Conservation (phyloP, 345 rosid genomes). For the Acer campestre region DNA sequence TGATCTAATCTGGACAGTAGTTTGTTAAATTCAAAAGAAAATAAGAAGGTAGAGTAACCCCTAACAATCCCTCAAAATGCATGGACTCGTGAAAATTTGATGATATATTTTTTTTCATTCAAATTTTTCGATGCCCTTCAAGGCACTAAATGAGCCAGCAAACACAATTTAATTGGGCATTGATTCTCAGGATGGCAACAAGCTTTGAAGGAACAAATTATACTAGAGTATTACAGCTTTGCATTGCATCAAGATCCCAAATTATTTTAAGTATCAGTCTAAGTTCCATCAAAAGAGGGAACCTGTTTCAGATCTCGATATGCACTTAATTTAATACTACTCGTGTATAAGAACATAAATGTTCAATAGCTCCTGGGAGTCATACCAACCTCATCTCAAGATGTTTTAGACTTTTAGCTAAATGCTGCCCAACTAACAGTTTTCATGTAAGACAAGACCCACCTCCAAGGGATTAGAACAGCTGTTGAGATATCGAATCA, state of each 20-base stretch:
- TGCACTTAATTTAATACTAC: neutral
- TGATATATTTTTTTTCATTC: too few species aligned
- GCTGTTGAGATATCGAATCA: neutral
- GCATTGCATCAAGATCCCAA: neutral
- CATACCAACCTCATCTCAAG: neutral
- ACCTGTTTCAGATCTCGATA: neutral
- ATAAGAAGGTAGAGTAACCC: neutral
- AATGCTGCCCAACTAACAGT: neutral
- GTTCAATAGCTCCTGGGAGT: neutral
- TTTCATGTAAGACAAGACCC: neutral
- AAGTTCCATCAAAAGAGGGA: neutral
- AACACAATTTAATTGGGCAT: neutral
- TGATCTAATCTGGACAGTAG: neutral
- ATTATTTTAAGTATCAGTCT: neutral
- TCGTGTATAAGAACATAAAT: neutral
- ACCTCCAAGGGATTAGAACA: neutral
- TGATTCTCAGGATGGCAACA: neutral
- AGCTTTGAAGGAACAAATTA: neutral
- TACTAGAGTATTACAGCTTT: neutral
- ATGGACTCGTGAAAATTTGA: neutral
- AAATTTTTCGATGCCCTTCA: neutral
- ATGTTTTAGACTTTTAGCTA: too few species aligned
- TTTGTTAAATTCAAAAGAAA: neutral
- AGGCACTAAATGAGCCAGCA: neutral
- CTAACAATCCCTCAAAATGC: neutral